phyloP scores from a whole-genome alignment of 345 rosid species.

The Psidium friedrichsthalianum region DNA sequence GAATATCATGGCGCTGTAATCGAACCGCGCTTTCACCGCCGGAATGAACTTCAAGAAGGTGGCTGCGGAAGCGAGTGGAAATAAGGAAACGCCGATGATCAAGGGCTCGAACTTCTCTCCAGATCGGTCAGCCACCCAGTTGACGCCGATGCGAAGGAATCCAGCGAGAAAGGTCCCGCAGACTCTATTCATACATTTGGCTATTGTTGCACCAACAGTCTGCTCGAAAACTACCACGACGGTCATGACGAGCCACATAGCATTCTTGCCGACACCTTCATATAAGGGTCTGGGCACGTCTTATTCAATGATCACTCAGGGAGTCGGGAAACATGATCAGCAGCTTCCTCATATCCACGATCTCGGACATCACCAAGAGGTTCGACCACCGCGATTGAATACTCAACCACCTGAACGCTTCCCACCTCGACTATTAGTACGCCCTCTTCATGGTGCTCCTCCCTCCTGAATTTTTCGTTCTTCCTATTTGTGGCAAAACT shows the following conservation, averaged over 20 bases:
- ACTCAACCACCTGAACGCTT: slow-evolving; percentile 59
- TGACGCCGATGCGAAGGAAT: slow-evolving; percentile 46
- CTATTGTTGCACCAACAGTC: slow-evolving; percentile 55
- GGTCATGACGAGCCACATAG: slow-evolving; percentile 74
- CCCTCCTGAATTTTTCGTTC: slow-evolving; percentile 41
- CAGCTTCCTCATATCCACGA: slow-evolving; percentile 22
- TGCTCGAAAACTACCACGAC: slow-evolving; percentile 65
- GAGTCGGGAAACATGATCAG: slow-evolving; percentile 36
- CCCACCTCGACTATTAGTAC: slow-evolving; percentile 66
- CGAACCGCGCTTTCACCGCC: slow-evolving; percentile 51
- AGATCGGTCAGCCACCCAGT: slow-evolving; percentile 49
- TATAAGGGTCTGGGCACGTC: slow-evolving; percentile 63
- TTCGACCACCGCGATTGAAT: slow-evolving; percentile 66
- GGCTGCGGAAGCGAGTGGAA: slow-evolving; percentile 56
- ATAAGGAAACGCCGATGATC: slow-evolving; percentile 43
- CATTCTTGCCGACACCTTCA: slow-evolving; percentile 52
- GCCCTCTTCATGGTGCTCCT: slow-evolving; percentile 54
- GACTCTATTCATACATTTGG: slow-evolving; percentile 50
- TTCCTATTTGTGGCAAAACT: slow-evolving; percentile 43
- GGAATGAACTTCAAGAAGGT: slow-evolving; percentile 77
- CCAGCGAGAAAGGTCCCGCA: slow-evolving; percentile 62
- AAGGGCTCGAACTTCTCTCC: slow-evolving; percentile 37
- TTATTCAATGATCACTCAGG: slow-evolving; percentile 40
- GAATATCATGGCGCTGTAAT: slow-evolving; percentile 66
- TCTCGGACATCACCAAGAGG: slow-evolving; percentile 26